A percentile compares a stretch with the other conserved stretches of the same genome.
These are phyloP conservation scores for Cucurbita maxima DNA, from an alignment of 306 rosid genomes.

Conservation along the genomic window DNA sequence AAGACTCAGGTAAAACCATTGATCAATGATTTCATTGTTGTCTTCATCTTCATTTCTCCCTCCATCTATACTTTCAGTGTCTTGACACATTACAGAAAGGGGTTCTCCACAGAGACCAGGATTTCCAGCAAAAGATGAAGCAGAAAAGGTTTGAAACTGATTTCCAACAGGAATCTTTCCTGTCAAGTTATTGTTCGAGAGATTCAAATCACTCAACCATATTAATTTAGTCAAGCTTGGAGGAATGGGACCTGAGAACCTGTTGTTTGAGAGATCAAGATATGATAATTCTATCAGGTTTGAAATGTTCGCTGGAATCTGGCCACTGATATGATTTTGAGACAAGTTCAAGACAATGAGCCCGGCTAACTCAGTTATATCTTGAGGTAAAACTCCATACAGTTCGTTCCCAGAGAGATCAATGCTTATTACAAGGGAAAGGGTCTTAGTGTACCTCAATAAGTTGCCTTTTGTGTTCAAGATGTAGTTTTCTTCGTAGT, in stretches of 20 bases:
- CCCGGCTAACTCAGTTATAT: slow-evolving; percentile 23
- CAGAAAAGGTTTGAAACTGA: slow-evolving; percentile 24
- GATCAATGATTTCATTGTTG: slow-evolving; percentile 14
- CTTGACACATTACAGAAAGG: slow-evolving; percentile 15
- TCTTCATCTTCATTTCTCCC: not conserved
- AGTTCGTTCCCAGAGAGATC: slow-evolving; percentile 35
- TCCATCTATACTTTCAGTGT: not conserved
- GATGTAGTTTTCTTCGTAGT: slow-evolving; percentile 4
- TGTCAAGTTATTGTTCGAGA: slow-evolving; percentile 20
- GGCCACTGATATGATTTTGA: slow-evolving; percentile 24
- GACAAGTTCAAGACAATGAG: slow-evolving; percentile 24
- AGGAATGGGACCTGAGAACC: slow-evolving; percentile 24
- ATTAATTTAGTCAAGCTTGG: slow-evolving; percentile 18
- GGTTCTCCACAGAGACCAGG: slow-evolving; percentile 30
- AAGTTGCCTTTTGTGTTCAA: slow-evolving; percentile 3
- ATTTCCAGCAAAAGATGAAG: slow-evolving; percentile 21
- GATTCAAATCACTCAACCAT: slow-evolving; percentile 21
- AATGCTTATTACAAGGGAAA: slow-evolving; percentile 25
- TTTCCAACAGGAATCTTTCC: slow-evolving; percentile 21
- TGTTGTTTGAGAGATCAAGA: slow-evolving; percentile 33
- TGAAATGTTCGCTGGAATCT: slow-evolving; percentile 19
- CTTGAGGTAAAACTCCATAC: slow-evolving; percentile 21
- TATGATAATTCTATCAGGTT: slow-evolving; percentile 16
- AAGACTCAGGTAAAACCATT: slow-evolving; percentile 31
- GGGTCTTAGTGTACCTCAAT: slow-evolving; percentile 15